Conservation (phyloP, 805 yeast species). For the Myxozyma monticola region DNA sequence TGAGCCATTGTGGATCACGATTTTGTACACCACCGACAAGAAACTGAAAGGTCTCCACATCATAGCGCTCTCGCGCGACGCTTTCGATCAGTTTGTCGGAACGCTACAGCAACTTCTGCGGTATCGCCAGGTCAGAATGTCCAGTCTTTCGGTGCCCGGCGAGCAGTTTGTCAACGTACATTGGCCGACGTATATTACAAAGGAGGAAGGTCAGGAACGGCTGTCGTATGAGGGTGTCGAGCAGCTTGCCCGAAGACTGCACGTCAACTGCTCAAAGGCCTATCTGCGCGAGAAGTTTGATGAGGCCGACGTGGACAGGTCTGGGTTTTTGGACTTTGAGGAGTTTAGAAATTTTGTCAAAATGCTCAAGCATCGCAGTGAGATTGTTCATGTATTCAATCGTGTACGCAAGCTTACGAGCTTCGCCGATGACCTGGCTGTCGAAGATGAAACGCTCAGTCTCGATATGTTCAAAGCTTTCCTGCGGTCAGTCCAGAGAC, state of each 20-base stretch:
- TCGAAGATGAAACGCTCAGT: constrained; percentile 14
- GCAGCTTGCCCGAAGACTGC: constrained; percentile 63
- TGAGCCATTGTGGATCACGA: constrained; percentile 73
- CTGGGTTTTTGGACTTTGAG: constrained; percentile 59
- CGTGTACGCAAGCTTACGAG: constrained; percentile 33
- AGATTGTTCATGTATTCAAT: constrained; percentile 55
- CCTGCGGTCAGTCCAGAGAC: constrained; percentile 50
- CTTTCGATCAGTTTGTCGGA: constrained; percentile 54
- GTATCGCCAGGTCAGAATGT: constrained; percentile 61
- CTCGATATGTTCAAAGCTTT: constrained; percentile 41
- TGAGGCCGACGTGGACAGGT: constrained; percentile 51
- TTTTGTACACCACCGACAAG: constrained; percentile 63
- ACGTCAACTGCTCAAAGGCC: constrained; percentile 65
- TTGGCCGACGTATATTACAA: constrained; percentile 53
- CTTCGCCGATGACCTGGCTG: constrained; percentile 15
- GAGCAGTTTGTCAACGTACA: constrained; percentile 63
- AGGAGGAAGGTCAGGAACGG: constrained; percentile 31
- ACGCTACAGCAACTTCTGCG: constrained; percentile 57
- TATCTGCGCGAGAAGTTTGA: constrained; percentile 54
- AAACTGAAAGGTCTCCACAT: constrained; percentile 79
- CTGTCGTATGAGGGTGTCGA: constrained; percentile 65
- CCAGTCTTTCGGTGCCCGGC: constrained; percentile 62
- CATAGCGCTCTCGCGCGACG: constrained; percentile 57
- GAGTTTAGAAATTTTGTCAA: constrained; percentile 78
- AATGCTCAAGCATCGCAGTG: constrained; percentile 63